A percentile compares a stretch with the other conserved stretches of the same genome.
phyloP scores from a whole-genome alignment of 176 grass and related monocot genomes.

The Eleusine indica region DNA sequence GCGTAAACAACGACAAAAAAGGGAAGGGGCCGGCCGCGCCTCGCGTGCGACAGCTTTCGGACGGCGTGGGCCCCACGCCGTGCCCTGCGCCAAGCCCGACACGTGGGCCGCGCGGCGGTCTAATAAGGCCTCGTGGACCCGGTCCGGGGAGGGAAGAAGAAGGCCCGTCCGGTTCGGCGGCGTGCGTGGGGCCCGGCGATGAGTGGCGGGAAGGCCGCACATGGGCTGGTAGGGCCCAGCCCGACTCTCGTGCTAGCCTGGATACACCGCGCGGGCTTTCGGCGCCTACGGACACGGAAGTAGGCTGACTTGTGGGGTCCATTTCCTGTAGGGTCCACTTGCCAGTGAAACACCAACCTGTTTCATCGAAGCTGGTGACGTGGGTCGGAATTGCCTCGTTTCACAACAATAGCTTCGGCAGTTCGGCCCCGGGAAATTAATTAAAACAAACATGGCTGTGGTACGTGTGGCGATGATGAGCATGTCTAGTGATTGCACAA shows the following conservation, averaged over 20 bases:
- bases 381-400: not conserved
- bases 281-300: not conserved
- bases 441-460: too few relatives aligned
- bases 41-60: conserved; percentile 32
- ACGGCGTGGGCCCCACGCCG: conserved; percentile 43
- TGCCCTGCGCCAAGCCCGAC: not conserved
- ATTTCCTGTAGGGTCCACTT: too few relatives aligned
- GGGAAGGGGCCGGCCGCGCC: not conserved
- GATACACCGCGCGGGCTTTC: not conserved
- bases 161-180: not conserved
- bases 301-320: not conserved
- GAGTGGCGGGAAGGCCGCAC: not conserved
- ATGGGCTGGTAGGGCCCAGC: not conserved
- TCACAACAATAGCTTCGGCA: not conserved
- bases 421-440: not conserved
- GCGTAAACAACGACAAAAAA: not conserved
- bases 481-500: too few relatives aligned
- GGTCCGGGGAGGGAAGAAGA: not conserved
- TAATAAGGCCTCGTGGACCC: not conserved
- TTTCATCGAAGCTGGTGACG: not conserved
- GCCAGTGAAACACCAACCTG: too few relatives aligned
- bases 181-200: not conserved
- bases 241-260: conserved; percentile 18
- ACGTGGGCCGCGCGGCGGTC: conserved; percentile 16
- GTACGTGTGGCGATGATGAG: too few relatives aligned